Evolutionary conservation across 257 asterid genomes (phyloP).

Genomic region (Nyctanthes arbortristis): DNA sequence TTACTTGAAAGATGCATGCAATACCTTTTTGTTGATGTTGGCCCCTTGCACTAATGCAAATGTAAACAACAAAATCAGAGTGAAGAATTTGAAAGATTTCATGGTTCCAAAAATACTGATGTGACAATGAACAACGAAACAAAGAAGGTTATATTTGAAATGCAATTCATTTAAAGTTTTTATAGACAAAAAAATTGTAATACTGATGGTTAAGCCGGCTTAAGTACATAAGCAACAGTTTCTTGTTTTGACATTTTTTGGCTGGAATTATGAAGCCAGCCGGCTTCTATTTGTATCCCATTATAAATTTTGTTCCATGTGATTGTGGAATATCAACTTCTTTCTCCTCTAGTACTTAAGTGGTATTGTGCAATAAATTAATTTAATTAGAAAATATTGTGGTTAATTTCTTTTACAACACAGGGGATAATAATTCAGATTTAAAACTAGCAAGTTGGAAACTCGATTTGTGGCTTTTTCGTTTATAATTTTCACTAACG

Average conservation of each 20-base stretch:
- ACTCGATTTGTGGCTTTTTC: too few species aligned
- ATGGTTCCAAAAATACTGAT: conserved; percentile 20
- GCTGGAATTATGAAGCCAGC: conserved; percentile 23
- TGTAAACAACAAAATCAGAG: conserved; percentile 25
- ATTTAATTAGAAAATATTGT: too few species aligned
- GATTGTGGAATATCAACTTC: neutral
- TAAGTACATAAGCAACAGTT: conserved; percentile 21
- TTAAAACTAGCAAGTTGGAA: too few species aligned
- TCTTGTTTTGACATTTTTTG: conserved; percentile 13
- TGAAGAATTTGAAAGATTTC: conserved; percentile 26
- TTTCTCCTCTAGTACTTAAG: too few species aligned
- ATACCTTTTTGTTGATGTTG: conserved; percentile 40
- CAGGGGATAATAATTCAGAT: too few species aligned
- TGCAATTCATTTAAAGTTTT: conserved; percentile 25
- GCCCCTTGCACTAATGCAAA: conserved; percentile 33
- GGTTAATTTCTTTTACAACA: too few species aligned
- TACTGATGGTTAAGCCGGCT: conserved; percentile 10
- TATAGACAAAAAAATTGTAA: conserved; percentile 22
- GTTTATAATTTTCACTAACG: neutral
- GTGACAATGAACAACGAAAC: conserved; percentile 15
- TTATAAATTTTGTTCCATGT: conserved; percentile 9
- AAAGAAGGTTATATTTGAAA: conserved; percentile 12
- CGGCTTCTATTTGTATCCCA: conserved; percentile 34
- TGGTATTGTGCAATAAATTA: too few species aligned
- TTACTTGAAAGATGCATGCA: conserved; percentile 8